Conservation (phyloP, 495 filamentous ascomycete species). For the Tricharina praecox region DNA sequence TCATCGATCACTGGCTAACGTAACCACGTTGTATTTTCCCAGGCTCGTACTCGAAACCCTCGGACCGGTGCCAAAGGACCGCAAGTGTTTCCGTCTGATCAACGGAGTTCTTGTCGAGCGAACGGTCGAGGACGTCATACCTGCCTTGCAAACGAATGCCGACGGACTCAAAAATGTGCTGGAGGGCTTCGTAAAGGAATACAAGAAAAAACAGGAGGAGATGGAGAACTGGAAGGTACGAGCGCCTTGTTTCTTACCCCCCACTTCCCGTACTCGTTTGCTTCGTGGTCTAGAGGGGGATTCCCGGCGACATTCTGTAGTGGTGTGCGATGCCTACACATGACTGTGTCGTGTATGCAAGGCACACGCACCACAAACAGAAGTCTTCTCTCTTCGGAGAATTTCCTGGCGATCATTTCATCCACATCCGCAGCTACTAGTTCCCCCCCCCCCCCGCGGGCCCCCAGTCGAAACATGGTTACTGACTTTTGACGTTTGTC, state of each 20-base stretch:
- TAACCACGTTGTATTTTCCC: too few relatives aligned
- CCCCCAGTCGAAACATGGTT: background rate
- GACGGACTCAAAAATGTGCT: constrained; percentile 93
- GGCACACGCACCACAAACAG: background rate
- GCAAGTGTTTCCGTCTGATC: constrained; percentile 97
- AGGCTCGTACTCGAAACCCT: constrained; percentile 94
- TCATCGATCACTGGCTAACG: too few relatives aligned
- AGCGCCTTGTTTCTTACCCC: too few relatives aligned
- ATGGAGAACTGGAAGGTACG: constrained; percentile 97
- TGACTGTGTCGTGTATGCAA: too few relatives aligned
- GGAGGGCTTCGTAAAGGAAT: constrained; percentile 89
- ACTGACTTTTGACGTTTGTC: constrained; percentile 1
- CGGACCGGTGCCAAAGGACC: constrained; percentile 60
- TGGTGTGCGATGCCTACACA: too few relatives aligned
- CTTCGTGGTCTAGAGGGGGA: too few relatives aligned
- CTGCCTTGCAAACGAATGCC: constrained; percentile 80
- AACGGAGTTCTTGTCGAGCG: constrained; percentile 91
- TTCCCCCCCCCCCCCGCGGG: background rate
- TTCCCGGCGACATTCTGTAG: too few relatives aligned
- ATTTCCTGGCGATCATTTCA: background rate
- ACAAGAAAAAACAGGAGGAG: constrained; percentile 84
- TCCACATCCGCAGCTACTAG: background rate
- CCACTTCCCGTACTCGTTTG: constrained; percentile 7
- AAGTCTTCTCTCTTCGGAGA: too few relatives aligned
- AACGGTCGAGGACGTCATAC: constrained; percentile 80